Conservation (phyloP, 2,329 filamentous ascomycete genomes). For the Raffaelea albimanens region DNA sequence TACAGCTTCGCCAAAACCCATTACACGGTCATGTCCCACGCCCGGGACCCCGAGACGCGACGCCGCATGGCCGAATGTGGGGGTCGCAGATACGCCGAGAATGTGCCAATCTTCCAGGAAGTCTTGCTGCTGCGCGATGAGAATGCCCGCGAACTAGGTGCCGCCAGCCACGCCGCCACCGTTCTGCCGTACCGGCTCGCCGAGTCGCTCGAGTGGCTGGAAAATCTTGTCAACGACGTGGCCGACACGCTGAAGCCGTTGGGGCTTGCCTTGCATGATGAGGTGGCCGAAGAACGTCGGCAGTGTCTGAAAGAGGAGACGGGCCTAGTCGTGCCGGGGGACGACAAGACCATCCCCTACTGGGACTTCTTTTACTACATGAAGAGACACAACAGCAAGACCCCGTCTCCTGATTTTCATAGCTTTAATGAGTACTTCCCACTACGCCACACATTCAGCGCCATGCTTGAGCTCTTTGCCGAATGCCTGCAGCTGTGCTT, state of each 20-base stretch:
- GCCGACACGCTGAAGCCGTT: background rate
- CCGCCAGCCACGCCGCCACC: background rate
- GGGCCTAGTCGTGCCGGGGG: no score
- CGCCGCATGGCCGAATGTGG: background rate
- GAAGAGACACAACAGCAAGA: background rate
- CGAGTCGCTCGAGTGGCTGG: background rate
- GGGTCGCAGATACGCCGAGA: background rate
- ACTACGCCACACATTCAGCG: background rate
- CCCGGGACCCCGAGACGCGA: background rate
- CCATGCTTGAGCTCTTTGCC: background rate
- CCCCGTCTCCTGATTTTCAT: background rate
- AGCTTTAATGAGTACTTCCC: conserved; percentile 3
- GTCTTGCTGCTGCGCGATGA: background rate
- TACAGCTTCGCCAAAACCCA: background rate
- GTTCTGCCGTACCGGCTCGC: background rate
- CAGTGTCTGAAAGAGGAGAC: background rate
- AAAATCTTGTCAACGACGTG: background rate
- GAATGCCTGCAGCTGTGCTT: background rate
- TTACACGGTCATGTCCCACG: background rate
- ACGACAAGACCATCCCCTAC: background rate
- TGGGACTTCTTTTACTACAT: conserved; percentile 1
- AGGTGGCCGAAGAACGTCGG: background rate
- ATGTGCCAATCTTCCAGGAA: background rate
- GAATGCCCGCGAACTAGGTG: background rate
- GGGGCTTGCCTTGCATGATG: background rate